These are phyloP conservation scores for Bidens hawaiensis DNA, from an alignment of 140 eudicot genomes.

Conservation along the genomic window DNA sequence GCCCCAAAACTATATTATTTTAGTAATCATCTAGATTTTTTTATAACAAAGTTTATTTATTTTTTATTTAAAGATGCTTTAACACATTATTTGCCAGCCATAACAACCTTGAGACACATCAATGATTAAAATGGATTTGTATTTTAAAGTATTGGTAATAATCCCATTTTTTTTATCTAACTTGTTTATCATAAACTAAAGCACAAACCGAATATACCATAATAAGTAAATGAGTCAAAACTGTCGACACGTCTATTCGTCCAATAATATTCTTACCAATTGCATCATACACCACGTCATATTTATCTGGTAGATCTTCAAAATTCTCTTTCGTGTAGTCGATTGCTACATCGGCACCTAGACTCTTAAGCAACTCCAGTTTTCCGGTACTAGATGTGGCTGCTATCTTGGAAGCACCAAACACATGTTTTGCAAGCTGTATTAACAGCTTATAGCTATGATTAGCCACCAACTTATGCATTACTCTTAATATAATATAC, in stretches of 20 bases:
- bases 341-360: conserved; percentile 81
- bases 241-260: too few species aligned
- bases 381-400: conserved; percentile 84
- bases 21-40: too few species aligned
- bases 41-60: too few species aligned
- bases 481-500: neutral
- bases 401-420: conserved; percentile 81
- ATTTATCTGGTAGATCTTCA: conserved; percentile 75
- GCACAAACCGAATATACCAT: neutral
- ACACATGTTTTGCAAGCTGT: conserved; percentile 84
- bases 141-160: neutral
- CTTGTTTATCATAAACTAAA: neutral
- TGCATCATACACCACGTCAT: conserved; percentile 72
- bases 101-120: neutral
- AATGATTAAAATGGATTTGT: neutral
- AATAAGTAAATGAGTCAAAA: neutral
- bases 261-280: conserved; percentile 49
- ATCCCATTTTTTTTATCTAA: neutral
- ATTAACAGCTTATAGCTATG: neutral
- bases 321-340: conserved; percentile 85
- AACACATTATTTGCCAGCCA: neutral
- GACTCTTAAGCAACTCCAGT: conserved; percentile 61
- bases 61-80: too few species aligned
- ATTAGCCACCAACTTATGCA: neutral
- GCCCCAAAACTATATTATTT: too few species aligned